Conservation (phyloP, 1,284 basidiomycete genomes). For the Puccinia novopanici region DNA sequence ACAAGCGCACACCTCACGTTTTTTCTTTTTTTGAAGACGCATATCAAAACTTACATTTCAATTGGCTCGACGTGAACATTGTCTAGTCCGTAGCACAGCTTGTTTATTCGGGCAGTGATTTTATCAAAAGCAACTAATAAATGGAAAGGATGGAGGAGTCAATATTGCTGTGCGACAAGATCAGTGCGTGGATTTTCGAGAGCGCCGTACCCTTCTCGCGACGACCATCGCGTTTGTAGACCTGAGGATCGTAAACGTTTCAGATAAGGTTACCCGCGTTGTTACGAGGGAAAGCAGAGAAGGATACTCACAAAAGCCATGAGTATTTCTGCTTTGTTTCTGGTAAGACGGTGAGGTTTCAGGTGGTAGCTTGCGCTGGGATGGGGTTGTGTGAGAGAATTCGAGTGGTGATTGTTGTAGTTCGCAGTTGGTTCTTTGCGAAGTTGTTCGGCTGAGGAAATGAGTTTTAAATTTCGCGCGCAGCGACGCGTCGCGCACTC, state of each 20-base stretch:
- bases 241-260: conserved; percentile 25
- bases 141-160: background rate
- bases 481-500: no score
- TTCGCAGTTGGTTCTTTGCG: no score
- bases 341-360: background rate
- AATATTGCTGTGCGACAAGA: background rate
- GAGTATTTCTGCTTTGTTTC: background rate
- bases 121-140: conserved; percentile 56
- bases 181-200: no score
- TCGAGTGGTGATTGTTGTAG: no score
- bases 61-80: conserved; percentile 89
- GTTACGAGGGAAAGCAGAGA: background rate
- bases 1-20: background rate
- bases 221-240: conserved; percentile 50
- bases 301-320: conserved; percentile 11
- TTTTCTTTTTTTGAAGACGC: conserved; percentile 62
- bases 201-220: conserved; percentile 32
- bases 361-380: background rate
- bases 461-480: no score
- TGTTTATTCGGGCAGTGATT: conserved; percentile 74
- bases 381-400: no score
- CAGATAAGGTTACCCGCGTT: background rate
- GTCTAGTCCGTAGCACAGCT: conserved; percentile 96
- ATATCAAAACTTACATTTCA: conserved; percentile 65
- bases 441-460: no score